phyloP scores from a whole-genome alignment of 176 grass and related monocot genomes.

The Carex scoparia region DNA sequence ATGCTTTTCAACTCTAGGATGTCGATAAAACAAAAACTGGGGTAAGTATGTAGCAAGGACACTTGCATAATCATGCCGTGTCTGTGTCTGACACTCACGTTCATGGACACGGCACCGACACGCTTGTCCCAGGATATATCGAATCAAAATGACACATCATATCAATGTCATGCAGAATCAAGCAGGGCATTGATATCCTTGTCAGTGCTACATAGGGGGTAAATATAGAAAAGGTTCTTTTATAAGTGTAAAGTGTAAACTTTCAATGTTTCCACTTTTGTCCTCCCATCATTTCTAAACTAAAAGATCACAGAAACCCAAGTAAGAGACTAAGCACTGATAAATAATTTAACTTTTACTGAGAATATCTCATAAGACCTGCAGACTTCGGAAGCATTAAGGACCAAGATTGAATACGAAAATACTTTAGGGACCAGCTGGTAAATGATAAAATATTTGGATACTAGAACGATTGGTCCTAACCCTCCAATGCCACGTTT shows the following conservation, averaged over 20 bases:
- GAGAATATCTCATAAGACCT: background rate
- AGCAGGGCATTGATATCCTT: background rate
- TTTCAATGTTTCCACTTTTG: background rate
- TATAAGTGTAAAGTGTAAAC: background rate
- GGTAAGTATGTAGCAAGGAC: background rate
- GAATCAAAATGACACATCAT: background rate
- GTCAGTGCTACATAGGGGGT: background rate
- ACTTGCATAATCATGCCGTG: background rate
- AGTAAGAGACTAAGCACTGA: background rate
- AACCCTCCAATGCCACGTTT: background rate
- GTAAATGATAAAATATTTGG: background rate
- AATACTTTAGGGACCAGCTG: background rate
- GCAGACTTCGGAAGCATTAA: background rate
- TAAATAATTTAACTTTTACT: background rate
- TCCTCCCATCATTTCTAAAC: background rate
- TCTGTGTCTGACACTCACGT: background rate
- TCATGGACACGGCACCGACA: background rate
- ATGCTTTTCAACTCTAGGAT: background rate
- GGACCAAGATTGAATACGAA: background rate
- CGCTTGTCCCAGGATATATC: background rate
- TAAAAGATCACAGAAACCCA: background rate
- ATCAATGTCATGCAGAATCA: background rate
- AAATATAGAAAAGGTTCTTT: background rate
- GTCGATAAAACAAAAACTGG: background rate
- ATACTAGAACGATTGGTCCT: background rate